Percentiles rank a stretch among this genome's conserved stretches.
These are phyloP conservation scores for Cavenderia fasciculata DNA, from an alignment of 78 protist genomes.

Conservation along the genomic window DNA sequence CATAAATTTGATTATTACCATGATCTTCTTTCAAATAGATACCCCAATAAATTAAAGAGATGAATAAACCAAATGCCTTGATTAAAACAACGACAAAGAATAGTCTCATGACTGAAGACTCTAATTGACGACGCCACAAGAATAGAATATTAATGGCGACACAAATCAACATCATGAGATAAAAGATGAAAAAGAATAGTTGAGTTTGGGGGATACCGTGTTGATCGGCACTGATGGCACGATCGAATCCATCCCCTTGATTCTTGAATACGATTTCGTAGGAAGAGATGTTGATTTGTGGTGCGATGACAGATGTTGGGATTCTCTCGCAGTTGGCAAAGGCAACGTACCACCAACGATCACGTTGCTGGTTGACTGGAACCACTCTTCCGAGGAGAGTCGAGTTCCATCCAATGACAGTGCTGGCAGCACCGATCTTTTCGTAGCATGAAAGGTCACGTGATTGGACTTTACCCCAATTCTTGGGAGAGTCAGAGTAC, in stretches of 20 bases:
- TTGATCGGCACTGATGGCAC: conserved; percentile 5
- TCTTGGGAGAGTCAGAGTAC: conserved; percentile 10
- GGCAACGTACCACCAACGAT: conserved; percentile 34
- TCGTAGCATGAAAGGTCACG: conserved; percentile 16
- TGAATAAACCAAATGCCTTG: background rate
- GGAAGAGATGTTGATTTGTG: background rate
- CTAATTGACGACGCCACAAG: background rate
- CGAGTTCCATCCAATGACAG: background rate
- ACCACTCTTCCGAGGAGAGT: background rate
- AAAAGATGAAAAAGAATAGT: conserved; percentile 2
- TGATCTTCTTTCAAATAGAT: background rate
- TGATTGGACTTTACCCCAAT: conserved; percentile 10
- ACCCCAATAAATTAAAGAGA: background rate
- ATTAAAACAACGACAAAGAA: background rate
- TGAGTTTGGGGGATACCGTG: conserved; percentile 54
- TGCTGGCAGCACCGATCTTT: background rate
- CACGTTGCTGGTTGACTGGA: conserved; percentile 14
- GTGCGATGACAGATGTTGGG: background rate
- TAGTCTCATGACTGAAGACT: background rate
- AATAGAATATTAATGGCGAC: background rate
- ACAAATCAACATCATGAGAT: background rate
- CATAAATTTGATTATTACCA: background rate
- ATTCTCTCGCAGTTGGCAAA: conserved; percentile 26
- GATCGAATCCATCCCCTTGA: conserved; percentile 35
- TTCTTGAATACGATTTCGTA: background rate